These are phyloP conservation scores for Waltiozyma sp. DNA, from an alignment of 1,139 yeast species.

Conservation along the genomic window DNA sequence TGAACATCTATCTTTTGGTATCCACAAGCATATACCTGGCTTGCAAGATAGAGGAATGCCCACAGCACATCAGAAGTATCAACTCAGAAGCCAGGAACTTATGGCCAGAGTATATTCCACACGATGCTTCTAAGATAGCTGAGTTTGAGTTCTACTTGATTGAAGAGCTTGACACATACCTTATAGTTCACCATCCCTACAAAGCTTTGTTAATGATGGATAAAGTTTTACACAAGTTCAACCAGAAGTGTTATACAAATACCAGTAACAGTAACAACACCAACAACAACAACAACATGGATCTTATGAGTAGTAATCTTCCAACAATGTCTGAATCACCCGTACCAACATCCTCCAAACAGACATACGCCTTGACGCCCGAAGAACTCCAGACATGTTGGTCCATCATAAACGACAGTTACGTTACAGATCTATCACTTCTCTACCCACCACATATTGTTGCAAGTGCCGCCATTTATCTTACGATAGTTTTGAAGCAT, in stretches of 20 bases:
- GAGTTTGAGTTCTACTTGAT: conserved; percentile 91
- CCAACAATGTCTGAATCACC: not conserved
- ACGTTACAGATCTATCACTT: conserved; percentile 75
- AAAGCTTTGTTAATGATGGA: conserved; percentile 54
- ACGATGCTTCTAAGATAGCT: conserved; percentile 86
- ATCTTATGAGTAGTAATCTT: no score
- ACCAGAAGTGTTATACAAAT: conserved; percentile 13
- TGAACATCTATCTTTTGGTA: conserved; percentile 68
- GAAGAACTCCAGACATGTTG: conserved; percentile 80
- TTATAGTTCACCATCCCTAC: conserved; percentile 86
- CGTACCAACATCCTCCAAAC: not conserved
- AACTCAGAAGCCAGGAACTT: conserved; percentile 76
- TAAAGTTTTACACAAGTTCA: conserved; percentile 28
- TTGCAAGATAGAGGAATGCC: conserved; percentile 90
- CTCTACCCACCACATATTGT: conserved; percentile 86
- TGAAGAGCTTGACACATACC: conserved; percentile 75
- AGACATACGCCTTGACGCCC: conserved; percentile 19
- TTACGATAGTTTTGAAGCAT: conserved; percentile 52
- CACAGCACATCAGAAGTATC: conserved; percentile 81
- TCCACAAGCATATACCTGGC: conserved; percentile 85
- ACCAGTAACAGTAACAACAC: conserved; percentile 1
- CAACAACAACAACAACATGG: not conserved
- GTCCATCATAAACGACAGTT: conserved; percentile 85
- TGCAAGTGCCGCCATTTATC: conserved; percentile 71
- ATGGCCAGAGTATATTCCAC: conserved; percentile 94